A percentile compares a stretch with the other conserved stretches of the same genome.
Conservation (phyloP, 2,329 filamentous ascomycete species). For the Talaromyces sp. region DNA sequence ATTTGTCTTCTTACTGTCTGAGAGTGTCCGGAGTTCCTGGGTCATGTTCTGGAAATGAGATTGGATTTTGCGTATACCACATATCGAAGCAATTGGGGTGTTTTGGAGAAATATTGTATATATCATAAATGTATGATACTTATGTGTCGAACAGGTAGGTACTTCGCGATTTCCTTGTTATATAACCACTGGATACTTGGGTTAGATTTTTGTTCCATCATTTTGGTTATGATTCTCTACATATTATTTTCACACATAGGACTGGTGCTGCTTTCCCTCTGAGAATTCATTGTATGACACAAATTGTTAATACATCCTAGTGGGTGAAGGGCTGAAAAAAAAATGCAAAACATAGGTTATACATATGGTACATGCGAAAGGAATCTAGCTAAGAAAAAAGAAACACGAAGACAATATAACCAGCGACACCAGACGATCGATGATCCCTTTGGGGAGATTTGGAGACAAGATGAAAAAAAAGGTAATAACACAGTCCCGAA, state of each 20-base stretch:
- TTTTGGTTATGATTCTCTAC: not conserved
- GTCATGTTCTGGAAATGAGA: not conserved
- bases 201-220: not conserved
- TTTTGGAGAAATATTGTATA: not conserved
- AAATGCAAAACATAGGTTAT: not conserved
- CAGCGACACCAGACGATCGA: constrained; percentile 6
- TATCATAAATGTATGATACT: not conserved
- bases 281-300: not conserved
- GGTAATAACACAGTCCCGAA: constrained; percentile 9
- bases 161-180: not conserved
- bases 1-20: not conserved
- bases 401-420: not conserved
- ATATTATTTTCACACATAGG: not conserved
- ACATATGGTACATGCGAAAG: constrained; percentile 10
- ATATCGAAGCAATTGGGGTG: not conserved
- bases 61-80: not conserved
- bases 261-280: not conserved
- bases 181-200: too few species aligned
- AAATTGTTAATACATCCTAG: constrained; percentile 14
- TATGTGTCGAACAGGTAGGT: not conserved
- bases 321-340: not conserved
- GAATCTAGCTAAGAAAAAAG: not conserved
- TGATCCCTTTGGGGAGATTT: not conserved
- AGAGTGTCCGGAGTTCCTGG: not conserved
- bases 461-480: not conserved